Evolutionary conservation across 192 early-diverging fungal genomes (phyloP).

Genomic region (Chytriomyces confervae): DNA sequence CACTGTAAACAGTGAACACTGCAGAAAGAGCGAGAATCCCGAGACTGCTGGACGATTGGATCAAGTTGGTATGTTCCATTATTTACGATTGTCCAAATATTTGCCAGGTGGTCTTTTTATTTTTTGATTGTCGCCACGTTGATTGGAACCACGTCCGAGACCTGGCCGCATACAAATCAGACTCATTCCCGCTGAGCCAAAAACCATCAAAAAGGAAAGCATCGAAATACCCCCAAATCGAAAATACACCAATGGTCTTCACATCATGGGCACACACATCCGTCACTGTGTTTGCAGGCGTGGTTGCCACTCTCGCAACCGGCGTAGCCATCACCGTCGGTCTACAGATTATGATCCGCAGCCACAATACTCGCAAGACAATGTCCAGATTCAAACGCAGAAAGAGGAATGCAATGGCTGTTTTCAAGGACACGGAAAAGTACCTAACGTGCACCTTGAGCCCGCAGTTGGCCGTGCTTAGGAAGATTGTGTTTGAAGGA

Average conservation of each 20-base stretch:
- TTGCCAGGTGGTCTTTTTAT: no score
- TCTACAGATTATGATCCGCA: constrained; percentile 41
- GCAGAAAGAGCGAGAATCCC: no score
- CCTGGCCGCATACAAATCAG: no score
- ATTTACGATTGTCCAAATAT: no score
- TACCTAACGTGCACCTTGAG: neutral
- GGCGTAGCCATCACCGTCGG: constrained; percentile 43
- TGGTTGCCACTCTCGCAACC: constrained; percentile 49
- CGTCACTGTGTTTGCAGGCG: constrained; percentile 33
- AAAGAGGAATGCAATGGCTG: constrained; percentile 17
- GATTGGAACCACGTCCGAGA: no score
- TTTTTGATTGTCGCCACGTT: no score
- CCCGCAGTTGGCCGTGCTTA: constrained; percentile 4
- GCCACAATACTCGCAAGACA: constrained; percentile 41
- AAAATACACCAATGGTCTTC: neutral
- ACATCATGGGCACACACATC: neutral
- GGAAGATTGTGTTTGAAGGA: neutral
- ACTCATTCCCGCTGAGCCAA: no score
- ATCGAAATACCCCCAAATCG: no score
- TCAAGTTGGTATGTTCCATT: no score
- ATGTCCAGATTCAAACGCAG: constrained; percentile 33
- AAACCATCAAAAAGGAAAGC: no score
- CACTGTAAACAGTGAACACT: no score
- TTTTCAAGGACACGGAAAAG: constrained; percentile 13
- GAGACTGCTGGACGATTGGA: no score